Evolutionary conservation across 2,329 filamentous ascomycete genomes (phyloP).

Genomic region (Penicillium sp.): DNA sequence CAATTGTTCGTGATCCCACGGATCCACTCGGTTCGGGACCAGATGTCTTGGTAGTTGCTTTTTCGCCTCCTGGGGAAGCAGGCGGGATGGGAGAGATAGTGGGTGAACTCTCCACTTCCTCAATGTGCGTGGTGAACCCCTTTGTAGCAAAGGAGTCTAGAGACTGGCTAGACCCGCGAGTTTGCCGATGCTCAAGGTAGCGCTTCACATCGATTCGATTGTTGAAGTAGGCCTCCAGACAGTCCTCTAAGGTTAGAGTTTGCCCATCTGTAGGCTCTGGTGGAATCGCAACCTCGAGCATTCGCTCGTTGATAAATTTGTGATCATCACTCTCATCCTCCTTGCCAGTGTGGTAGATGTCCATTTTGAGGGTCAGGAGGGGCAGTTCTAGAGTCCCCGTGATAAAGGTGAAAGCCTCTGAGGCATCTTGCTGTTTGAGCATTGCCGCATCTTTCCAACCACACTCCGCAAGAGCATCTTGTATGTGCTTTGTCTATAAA

Average conservation of each 20-base stretch:
- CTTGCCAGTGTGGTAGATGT: slow-evolving; percentile 87
- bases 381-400: slow-evolving; percentile 84
- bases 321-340: slow-evolving; percentile 80
- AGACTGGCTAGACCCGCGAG: slow-evolving; percentile 44
- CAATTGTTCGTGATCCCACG: slow-evolving; percentile 17
- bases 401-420: slow-evolving; percentile 92
- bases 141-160: slow-evolving; percentile 35
- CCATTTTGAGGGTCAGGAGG: slow-evolving; percentile 83
- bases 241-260: slow-evolving; percentile 77
- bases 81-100: slow-evolving; percentile 29
- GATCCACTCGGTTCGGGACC: slow-evolving; percentile 24
- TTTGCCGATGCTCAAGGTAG: slow-evolving; percentile 59
- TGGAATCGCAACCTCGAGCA: slow-evolving; percentile 87
- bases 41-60: slow-evolving; percentile 23
- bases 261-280: slow-evolving; percentile 61
- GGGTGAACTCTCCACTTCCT: slow-evolving; percentile 41
- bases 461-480: slow-evolving; percentile 74
- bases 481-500: slow-evolving; percentile 67
- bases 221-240: slow-evolving; percentile 91
- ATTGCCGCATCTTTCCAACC: slow-evolving; percentile 78
- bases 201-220: slow-evolving; percentile 83
- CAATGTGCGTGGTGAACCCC: slow-evolving; percentile 37
- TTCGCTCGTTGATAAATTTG: slow-evolving; percentile 85
- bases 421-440: slow-evolving; percentile 86
- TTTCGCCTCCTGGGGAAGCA: slow-evolving; percentile 20